Base-by-base conservation (phyloP, 345 rosid genomes). In the Boechera divaricarpa region DNA sequence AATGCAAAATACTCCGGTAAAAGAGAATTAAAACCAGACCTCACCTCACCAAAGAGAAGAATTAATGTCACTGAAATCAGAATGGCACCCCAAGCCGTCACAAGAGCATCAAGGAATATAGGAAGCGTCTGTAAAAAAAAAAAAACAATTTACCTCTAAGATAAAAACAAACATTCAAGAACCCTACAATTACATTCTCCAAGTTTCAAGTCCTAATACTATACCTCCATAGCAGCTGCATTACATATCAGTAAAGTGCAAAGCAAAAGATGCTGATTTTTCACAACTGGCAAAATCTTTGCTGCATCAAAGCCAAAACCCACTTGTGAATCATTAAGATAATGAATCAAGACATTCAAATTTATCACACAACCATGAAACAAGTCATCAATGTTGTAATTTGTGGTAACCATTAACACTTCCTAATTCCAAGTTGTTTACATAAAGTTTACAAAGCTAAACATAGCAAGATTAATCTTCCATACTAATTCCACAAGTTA, bases 221-320 rank as follows among this genome's bases (percentile, higher is more conserved):
- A 18, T 82, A 93, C 98, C 96, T 93, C 98, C 98, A 94, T 94
- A 53, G 98, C 91, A 72, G 93, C 96, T 60, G 98, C 98, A 83
- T 94, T 94, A 78, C 91, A 93, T 32, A 91, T 83, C 67, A 91
- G 97, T n/a, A 93, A 80, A 7, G 96, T 90, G 73, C 98, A 93
- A 32, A 93, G 93, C 79, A 93, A 77, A 75, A 93, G 74, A 80
- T 94, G 98, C 82, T 94, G 97, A 9, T 91, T 90, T 79, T 66
- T 84, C 29, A 94, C 97, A 69, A 94, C 94, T 9, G 97, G 96
- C 54, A 91, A 81, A 67, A 94, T 91, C 81, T 86, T 91, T 36
- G 86, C 96, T 91, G 90, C 66, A 59, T 32, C 60, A 64, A 63
- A 54, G 0, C 11, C 35, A 11, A 68, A 36, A 53, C 21, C 18